Evolutionary conservation across 352 stramenopile genomes (phyloP), one percentile per base, ranked within the genome.

Genomic region (Globisporangium polare): DNA sequence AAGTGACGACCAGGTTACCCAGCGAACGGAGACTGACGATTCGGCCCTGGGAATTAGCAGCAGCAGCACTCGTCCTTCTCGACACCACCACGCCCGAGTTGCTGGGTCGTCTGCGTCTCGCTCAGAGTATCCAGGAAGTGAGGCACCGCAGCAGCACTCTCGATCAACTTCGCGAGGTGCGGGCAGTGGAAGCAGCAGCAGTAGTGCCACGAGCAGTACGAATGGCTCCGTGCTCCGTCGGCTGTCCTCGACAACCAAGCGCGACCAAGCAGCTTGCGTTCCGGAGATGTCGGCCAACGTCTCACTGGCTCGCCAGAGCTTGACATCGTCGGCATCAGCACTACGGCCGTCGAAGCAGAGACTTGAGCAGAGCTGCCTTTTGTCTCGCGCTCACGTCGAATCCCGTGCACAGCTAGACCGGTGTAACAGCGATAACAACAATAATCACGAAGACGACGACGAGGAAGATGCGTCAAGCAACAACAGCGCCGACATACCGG

Each of bases 311-410:
- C 61, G 53, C 1, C 53, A 62, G 31, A 62, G 47, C 17, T 62
- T 88, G 26, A 80, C 71, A 0, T 82, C 78, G 6, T 88, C 78
- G 0, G 76, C 74, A 0, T 86, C 78, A 1, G 68, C 71, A 2
- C 58, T 78, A 13, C 73, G 78, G 2, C 78, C 74, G 26, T 71
- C 68, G 0, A 85, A 86, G 60, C 72, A 75, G 29, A 53, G 55
- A 6, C 37, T 35, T 9, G 54, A 62, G 15, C 58, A 51, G 51
- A 64, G 57, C 37, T 46, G 43, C 5, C 42, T 63, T 12, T 29
- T 69, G 12, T 62, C 57, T 17, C 51, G 26, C 4, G 52, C 63
- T 10, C 52, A 66, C 41, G n/a, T 66, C 26, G 42, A 66, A 26
- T 51, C 51, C 18, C 60, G 53, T 6, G 39, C 35, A 1, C 51